Base-by-base conservation (phyloP, 2,329 filamentous ascomycete genomes). In the Pseudogymnoascus destructans region DNA sequence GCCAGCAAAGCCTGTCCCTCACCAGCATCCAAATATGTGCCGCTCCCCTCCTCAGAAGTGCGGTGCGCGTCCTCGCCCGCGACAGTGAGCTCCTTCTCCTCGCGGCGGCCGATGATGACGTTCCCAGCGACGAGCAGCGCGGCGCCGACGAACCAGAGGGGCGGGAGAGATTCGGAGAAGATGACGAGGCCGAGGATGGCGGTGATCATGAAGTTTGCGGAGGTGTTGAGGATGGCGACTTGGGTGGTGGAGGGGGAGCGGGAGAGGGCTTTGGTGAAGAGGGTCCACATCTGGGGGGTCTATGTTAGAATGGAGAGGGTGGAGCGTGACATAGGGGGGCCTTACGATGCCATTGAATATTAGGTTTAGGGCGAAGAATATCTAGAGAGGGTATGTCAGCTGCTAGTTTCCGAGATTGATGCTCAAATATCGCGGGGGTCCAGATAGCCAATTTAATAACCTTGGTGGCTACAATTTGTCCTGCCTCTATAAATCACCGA, bases 161-260 rank as follows among this genome's bases (percentile, higher is more conserved):
- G 81, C 0, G 87, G 86, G 25, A 92, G 72, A 1, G 75, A 71
- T 72, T 92, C 87, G 19, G 79, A 77, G 70, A 92, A 92, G 63
- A 92, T 81, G 59, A 80, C 70, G 55, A 80, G 74, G 23, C 87
- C 86, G 17, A 91, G 74, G 5, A 91, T 63, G 6, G 87, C 87
- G 0, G 87, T 91, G 61, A 89, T 72, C 72, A 92, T 78, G 70
- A 92, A 92, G 72, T 92, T 92, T 59, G 85, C 78, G 11, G 85
- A 88, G 2, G 87, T 91, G 70, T 92, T 92, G 70, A 92, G 82
- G 68, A 92, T 85, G 64, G 82, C 85, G 55, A 91, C 87, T 67
- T 89, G 86, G 0, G 87, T 88, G 7, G 87, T 89, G 1, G 86
- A 89, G 59, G 80, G 79, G 11, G 86, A 86, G 15, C 80, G 78